These are phyloP conservation scores for Apiotrichum porosum DNA, from an alignment of 1,284 basidiomycete species.

Conservation along the genomic window DNA sequence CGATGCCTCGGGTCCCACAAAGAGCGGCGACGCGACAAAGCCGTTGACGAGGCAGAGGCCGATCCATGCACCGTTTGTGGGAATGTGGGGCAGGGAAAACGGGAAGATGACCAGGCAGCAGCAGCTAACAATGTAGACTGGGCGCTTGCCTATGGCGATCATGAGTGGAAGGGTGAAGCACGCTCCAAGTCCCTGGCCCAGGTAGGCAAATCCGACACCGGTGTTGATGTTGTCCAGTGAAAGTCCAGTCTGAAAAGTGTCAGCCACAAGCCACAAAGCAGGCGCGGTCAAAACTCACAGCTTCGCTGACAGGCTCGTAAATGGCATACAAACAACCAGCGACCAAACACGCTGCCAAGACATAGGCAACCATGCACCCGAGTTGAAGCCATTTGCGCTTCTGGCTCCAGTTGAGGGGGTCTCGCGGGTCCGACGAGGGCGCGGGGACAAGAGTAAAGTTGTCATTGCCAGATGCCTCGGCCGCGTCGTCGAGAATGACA, in stretches of 20 bases:
- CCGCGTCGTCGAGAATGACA: conserved; percentile 8
- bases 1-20: conserved; percentile 23
- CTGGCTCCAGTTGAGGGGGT: conserved; percentile 28
- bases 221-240: conserved; percentile 25
- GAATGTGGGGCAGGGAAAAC: neutral
- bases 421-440: conserved; percentile 17
- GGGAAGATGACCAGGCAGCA: conserved; percentile 6
- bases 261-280: no score
- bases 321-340: conserved; percentile 23
- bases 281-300: no score
- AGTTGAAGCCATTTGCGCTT: conserved; percentile 20
- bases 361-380: conserved; percentile 18
- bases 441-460: conserved; percentile 22
- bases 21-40: conserved; percentile 21
- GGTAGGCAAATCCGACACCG: conserved; percentile 27
- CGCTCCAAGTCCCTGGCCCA: conserved; percentile 21
- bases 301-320: conserved; percentile 21
- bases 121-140: conserved; percentile 18
- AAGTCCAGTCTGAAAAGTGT: conserved; percentile 17
- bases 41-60: conserved; percentile 18
- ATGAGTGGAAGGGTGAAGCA: conserved; percentile 21
- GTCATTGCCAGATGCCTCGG: conserved; percentile 4
- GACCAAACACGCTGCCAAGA: conserved; percentile 12
- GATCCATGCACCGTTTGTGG: conserved; percentile 14
- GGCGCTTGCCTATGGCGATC: conserved; percentile 27